Base-by-base conservation (phyloP, 768 basidiomycete species). In the Leccinum boreale region DNA sequence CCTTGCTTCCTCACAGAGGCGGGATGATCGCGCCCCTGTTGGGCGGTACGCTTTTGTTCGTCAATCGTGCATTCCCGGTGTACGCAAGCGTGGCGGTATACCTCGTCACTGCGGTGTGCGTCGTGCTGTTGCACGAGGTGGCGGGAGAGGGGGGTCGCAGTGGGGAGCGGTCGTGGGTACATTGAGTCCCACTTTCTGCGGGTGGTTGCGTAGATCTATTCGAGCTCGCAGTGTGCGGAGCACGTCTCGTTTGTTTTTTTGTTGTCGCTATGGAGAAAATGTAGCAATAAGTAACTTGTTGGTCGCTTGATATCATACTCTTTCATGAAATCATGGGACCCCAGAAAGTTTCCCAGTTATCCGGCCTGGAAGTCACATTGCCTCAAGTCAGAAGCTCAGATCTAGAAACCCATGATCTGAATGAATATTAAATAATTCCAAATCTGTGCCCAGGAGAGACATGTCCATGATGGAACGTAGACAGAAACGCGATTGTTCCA, bases 21-120 rank as follows among this genome's bases (percentile, higher is more conserved):
- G 92, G 92, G 5, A 93, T 94, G 86, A 86, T 91, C 29, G 92
- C 91, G 0, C 92, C 92, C 1, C 78, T 94, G 35, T 71, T 90
- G 5, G 92, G 92, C 1, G 92, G 92, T 0, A 68, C 75, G 21
- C 80, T 94, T 5, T 78, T 94, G 35, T 80, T 82, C 69, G 74
- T 92, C 47, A 76, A 86, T 66, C 77, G 80, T 8, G 80, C 88
- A 1, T 77, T 92, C 53, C 92, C 92, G 1, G 89, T 94, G 24
- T 92, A 90, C 61, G 79, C 82, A 44, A 89, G 90, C 70, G 83
- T 86, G 52, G 79, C 75, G 4, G 77, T 87, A 31, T 91, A 92
- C 68, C 63, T 80, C 36, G 58, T 87, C 56, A 85, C 88, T 28
- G 86, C 84, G 4, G 57, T 79, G 9, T 89, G 81, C 63, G 83